Evolutionary conservation across 352 stramenopile genomes (phyloP), one percentile per base, ranked within the genome.

Genomic region (Paralagenidium karlingii): DNA sequence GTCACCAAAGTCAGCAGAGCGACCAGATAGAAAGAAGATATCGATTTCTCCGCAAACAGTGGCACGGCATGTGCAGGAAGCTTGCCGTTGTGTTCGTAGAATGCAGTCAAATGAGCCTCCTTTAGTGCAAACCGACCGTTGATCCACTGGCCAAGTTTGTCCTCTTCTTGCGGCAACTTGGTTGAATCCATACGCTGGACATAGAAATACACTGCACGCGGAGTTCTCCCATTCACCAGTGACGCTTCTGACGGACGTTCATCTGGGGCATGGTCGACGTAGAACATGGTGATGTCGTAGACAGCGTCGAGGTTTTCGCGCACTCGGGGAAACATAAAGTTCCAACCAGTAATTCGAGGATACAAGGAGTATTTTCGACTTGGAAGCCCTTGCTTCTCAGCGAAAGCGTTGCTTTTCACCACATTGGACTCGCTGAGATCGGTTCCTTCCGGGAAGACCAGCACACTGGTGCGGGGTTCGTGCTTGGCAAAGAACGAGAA

Each of bases 281-380:
- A 89, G 46, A 85, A 85, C 63, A 89, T 76, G 12, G 71, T 89
- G 20, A 86, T 47, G 43, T 89, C 76, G 48, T 91, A 88, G 32
- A 91, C 62, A 19, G 73, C 77, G 22, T 60, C 58, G 2, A 90
- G 51, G 21, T 82, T 49, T 12, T 49, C 49, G 16, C 62, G 55
- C 38, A 91, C 31, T 18, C 73, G 39, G 8, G 68, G 67, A 34
- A 87, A 73, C 53, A 86, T 82, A 41, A 80, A 83, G 21, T 57
- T 79, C 60, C 63, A 87, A 8, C 77, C 77, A 1, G 65, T 86
- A 8, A 68, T 86, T 31, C 74, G 67, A 15, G 77, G 77, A 38
- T 88, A 85, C 20, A 91, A 55, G 39, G 75, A 80, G 41, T 80
- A 83, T 30, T 64, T 49, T 28, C 69, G 66, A 31, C 33, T 36